These are phyloP conservation scores for Yarrowia divulgata DNA, from an alignment of 805 yeast species.

Conservation along the genomic window DNA sequence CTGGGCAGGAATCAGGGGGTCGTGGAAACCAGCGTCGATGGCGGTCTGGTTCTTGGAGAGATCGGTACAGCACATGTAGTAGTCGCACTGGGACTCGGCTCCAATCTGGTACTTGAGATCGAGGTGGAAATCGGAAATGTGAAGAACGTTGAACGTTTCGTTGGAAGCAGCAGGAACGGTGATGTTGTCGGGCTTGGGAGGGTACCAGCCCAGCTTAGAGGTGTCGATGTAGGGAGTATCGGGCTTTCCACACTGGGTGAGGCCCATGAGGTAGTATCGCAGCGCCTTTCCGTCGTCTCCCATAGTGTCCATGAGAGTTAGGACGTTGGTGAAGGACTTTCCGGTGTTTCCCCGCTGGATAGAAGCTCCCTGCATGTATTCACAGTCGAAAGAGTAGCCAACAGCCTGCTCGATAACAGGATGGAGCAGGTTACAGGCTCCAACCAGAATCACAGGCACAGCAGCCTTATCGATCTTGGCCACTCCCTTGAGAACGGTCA, in stretches of 20 bases:
- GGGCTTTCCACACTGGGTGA: constrained; percentile 57
- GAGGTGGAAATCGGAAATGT: constrained; percentile 70
- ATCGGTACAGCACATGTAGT: constrained; percentile 66
- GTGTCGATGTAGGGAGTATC: constrained; percentile 59
- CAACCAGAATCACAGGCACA: constrained; percentile 17
- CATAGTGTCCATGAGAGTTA: constrained; percentile 60
- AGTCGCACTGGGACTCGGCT: constrained; percentile 55
- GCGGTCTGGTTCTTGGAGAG: constrained; percentile 37
- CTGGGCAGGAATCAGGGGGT: constrained; percentile 61
- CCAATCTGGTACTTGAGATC: constrained; percentile 58
- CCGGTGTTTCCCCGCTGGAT: constrained; percentile 25
- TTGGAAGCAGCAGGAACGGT: constrained; percentile 41
- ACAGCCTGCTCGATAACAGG: constrained; percentile 23
- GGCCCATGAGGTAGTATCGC: constrained; percentile 59
- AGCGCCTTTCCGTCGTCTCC: constrained; percentile 66
- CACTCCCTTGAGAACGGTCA: constrained; percentile 21
- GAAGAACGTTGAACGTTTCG: constrained; percentile 65
- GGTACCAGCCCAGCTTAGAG: constrained; percentile 53
- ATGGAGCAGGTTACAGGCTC: constrained; percentile 14
- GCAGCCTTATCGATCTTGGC: constrained; percentile 1
- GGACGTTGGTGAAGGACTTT: constrained; percentile 57
- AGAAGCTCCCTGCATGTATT: constrained; percentile 19
- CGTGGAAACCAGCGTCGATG: constrained; percentile 12
- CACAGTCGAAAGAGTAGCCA: constrained; percentile 14
- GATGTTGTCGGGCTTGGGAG: constrained; percentile 52